Evolutionary conservation across 768 basidiomycete genomes (phyloP).

Genomic region (Leccinum variicolor): DNA sequence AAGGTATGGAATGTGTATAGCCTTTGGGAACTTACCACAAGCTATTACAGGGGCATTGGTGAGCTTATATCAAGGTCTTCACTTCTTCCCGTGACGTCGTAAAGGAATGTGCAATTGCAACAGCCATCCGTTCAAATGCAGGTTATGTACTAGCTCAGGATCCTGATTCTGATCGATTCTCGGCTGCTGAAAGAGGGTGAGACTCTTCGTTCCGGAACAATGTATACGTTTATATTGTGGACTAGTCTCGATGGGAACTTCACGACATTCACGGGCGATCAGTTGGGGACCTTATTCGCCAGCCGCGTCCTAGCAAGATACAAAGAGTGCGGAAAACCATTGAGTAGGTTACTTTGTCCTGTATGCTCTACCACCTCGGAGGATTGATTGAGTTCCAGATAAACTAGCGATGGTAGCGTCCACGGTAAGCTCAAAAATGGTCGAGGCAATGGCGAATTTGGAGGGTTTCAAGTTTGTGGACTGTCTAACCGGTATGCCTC

Average conservation of each 20-base stretch:
- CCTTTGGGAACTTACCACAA: slow-evolving; percentile 3
- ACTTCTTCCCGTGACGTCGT: background rate
- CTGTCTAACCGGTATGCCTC: slow-evolving; percentile 67
- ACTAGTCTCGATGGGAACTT: slow-evolving; percentile 47
- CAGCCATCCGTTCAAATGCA: slow-evolving; percentile 51
- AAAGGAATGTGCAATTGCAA: slow-evolving; percentile 71
- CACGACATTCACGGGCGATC: slow-evolving; percentile 79
- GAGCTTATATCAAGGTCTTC: slow-evolving; percentile 11
- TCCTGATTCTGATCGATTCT: slow-evolving; percentile 83
- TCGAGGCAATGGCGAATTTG: slow-evolving; percentile 65
- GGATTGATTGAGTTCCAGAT: slow-evolving; percentile 36
- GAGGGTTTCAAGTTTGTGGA: slow-evolving; percentile 86
- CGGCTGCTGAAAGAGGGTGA: slow-evolving; percentile 69
- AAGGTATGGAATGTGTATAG: slow-evolving; percentile 44
- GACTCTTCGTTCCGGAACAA: slow-evolving; percentile 6
- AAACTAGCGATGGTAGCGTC: slow-evolving; percentile 85
- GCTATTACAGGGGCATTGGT: slow-evolving; percentile 47
- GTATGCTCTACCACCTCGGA: slow-evolving; percentile 40
- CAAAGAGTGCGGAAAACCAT: slow-evolving; percentile 42
- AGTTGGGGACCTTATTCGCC: slow-evolving; percentile 64
- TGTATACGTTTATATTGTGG: slow-evolving; percentile 1
- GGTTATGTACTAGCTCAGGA: slow-evolving; percentile 82
- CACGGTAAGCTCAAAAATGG: slow-evolving; percentile 89
- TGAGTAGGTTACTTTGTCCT: slow-evolving; percentile 31
- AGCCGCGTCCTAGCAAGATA: slow-evolving; percentile 42